Base-by-base conservation (phyloP, 2,329 filamentous ascomycete genomes). In the Tothia fuscella region DNA sequence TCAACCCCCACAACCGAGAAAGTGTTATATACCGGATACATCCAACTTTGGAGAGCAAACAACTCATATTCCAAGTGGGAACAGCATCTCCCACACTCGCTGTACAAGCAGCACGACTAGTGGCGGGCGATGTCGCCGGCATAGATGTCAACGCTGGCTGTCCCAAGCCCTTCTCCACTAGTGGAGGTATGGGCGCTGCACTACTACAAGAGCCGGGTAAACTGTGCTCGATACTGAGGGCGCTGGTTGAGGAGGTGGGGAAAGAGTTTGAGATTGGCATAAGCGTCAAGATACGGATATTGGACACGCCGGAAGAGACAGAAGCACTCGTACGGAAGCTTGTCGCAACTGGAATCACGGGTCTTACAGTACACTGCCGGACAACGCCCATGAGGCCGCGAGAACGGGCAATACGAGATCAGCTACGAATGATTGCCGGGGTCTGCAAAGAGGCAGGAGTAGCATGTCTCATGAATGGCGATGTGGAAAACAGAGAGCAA, bases 121-220 rank as follows among this genome's bases (percentile, higher is more conserved):
- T 98, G 16, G 91, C 88, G 0, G 73, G 67, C 10, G 86, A 96
- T 61, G 91, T 98, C 3, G 79, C 80, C 1, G 91, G 91, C 46
- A 95, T 98, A 51, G 91, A 96, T 59, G 82, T 98, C 47, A 98
- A 98, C 59, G 87, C 91, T 0, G 91, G 91, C n/a, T 98, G 91
- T 57, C 91, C 91, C 1, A 98, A 98, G 62, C 84, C 89, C 0
- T 98, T 98, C 62, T 93, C 84, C 55, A 94, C 89, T 2, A 75
- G 74, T 48, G 87, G 87, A 46, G 91, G 91, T 37, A 98, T 98
- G 91, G 91, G 91, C 37, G 91, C 91, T 0, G 89, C 88, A 1
- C 72, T 98, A 16, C 72, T 98, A 13, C 76, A 76, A 51, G 89
- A 82, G 0, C 89, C 91, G 0, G 88, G 96, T 49, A 78, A 75